These are phyloP conservation scores for Erysiphe neolycopersici DNA, from an alignment of 2,329 filamentous ascomycete genomes.

Conservation along the genomic window DNA sequence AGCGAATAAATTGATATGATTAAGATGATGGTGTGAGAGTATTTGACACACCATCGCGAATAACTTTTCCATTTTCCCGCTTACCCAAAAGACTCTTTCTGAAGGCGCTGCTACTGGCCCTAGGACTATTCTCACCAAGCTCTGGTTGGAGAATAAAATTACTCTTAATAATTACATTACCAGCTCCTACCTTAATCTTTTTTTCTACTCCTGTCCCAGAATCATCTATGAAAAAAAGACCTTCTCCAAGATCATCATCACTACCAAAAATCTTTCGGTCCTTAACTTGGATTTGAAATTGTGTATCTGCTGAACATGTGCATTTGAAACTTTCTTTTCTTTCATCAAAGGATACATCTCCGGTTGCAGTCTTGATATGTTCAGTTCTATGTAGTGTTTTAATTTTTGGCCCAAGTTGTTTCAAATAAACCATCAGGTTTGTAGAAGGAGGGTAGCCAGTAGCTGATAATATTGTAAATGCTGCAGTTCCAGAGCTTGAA, in stretches of 20 bases:
- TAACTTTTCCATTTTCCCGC: conserved; percentile 13
- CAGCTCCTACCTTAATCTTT: conserved; percentile 44
- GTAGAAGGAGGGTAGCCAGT: conserved; percentile 48
- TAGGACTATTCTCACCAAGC: conserved; percentile 16
- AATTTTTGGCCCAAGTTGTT: conserved; percentile 35
- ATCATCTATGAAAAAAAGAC: conserved; percentile 79
- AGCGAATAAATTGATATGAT: no score
- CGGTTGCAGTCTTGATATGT: conserved; percentile 47
- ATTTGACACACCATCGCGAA: conserved; percentile 19
- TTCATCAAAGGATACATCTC: conserved; percentile 38
- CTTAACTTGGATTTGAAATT: conserved; percentile 68
- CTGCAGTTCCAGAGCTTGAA: conserved; percentile 44
- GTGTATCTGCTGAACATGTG: conserved; percentile 50
- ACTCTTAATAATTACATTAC: conserved; percentile 46
- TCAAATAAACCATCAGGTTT: conserved; percentile 54
- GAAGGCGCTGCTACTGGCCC: conserved; percentile 14
- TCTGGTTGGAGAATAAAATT: conserved; percentile 32
- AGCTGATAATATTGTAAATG: conserved; percentile 55
- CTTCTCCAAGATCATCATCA: conserved; percentile 64
- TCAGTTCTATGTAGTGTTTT: conserved; percentile 86
- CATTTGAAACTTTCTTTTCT: conserved; percentile 47
- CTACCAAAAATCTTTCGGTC: conserved; percentile 65
- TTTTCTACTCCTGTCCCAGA: conserved; percentile 40
- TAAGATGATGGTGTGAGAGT: not conserved
- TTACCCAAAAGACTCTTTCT: conserved; percentile 30